Conservation (phyloP, 768 basidiomycete genomes). For the Suillus hirtellus region DNA sequence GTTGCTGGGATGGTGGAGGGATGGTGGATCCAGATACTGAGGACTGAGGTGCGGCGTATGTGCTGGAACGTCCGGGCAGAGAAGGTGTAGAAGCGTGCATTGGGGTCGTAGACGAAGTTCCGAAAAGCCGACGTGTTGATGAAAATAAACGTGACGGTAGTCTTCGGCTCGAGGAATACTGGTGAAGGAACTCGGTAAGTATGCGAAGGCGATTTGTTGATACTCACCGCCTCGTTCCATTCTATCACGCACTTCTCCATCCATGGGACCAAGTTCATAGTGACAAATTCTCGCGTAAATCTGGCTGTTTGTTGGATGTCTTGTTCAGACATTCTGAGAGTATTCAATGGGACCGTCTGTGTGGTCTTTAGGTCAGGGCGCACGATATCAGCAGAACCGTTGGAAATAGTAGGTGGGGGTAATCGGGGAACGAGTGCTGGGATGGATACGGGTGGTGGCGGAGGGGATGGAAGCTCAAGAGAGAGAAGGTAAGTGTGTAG, state of each 20-base stretch:
- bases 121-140: constrained; percentile 82
- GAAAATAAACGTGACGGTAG: constrained; percentile 86
- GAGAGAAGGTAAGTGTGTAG: constrained; percentile 73
- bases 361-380: constrained; percentile 18
- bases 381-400: constrained; percentile 24
- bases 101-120: constrained; percentile 52
- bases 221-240: constrained; percentile 83
- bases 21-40: background rate
- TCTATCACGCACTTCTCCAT: constrained; percentile 94
- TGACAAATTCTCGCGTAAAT: constrained; percentile 85
- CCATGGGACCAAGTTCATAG: constrained; percentile 91
- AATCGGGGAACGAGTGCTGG: constrained; percentile 68
- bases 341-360: constrained; percentile 22
- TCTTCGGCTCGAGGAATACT: constrained; percentile 75
- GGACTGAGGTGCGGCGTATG: constrained; percentile 38
- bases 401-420: constrained; percentile 48
- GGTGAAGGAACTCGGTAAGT: constrained; percentile 12
- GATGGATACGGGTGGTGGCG: constrained; percentile 66
- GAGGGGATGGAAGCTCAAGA: constrained; percentile 59
- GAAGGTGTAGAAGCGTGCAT: constrained; percentile 35
- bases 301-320: constrained; percentile 76
- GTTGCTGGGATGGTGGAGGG: constrained; percentile 62
- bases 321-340: constrained; percentile 57
- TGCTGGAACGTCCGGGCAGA: constrained; percentile 38
- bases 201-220: background rate